phyloP scores from a whole-genome alignment of 257 asterid species.

The Catharanthus roseus region DNA sequence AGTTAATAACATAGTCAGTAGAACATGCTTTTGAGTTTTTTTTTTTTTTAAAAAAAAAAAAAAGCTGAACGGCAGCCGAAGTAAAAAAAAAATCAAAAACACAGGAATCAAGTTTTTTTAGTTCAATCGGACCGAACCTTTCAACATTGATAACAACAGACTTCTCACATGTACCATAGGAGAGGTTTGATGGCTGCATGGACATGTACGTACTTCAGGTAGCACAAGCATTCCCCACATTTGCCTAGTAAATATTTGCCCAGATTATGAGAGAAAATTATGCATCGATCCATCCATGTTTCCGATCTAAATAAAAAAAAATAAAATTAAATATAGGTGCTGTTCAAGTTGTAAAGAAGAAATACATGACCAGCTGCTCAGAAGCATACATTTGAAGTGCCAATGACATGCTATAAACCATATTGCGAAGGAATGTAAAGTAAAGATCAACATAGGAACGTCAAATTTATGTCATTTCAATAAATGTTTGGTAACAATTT shows the following conservation, averaged over 20 bases:
- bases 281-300: slow-evolving; percentile 95
- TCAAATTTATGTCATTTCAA: background rate
- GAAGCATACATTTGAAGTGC: background rate
- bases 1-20: no score
- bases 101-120: no score
- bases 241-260: slow-evolving; percentile 77
- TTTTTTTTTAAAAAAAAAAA: no score
- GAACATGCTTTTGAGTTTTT: no score
- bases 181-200: slow-evolving; percentile 76
- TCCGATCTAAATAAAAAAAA: slow-evolving; percentile 50
- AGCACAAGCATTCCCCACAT: slow-evolving; percentile 90
- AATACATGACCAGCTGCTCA: background rate
- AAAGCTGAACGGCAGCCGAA: no score
- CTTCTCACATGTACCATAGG: slow-evolving; percentile 87
- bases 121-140: no score
- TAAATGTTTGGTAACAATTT: no score
- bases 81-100: no score
- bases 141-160: no score
- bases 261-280: slow-evolving; percentile 83
- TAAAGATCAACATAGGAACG: background rate
- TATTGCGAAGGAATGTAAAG: background rate
- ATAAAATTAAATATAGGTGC: background rate
- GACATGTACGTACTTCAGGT: slow-evolving; percentile 83
- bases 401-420: background rate
- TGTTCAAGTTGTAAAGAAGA: background rate